Evolutionary conservation across 2,329 filamentous ascomycete species (phyloP).

Genomic region (Aspergillus pseudonomiae): DNA sequence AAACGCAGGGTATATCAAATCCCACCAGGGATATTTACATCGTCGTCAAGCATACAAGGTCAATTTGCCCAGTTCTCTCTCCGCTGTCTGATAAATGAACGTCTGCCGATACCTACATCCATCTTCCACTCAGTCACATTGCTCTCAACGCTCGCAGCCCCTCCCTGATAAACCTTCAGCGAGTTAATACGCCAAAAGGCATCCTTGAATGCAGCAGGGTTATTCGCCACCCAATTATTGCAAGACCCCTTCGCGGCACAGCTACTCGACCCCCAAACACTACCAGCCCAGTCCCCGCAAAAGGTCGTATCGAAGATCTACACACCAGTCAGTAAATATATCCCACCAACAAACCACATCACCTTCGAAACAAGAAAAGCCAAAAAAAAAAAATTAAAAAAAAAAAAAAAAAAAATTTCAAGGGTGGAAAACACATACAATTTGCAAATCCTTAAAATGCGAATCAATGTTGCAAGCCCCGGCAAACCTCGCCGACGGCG

Average conservation of each 20-base stretch:
- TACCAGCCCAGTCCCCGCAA: slow-evolving; percentile 85
- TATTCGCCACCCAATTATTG: slow-evolving; percentile 69
- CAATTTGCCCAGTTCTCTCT: background rate
- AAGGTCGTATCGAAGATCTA: slow-evolving; percentile 72
- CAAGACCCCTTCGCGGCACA: slow-evolving; percentile 70
- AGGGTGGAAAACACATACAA: slow-evolving; percentile 48
- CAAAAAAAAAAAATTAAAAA: too few relatives aligned
- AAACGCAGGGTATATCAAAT: background rate
- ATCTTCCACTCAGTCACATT: background rate
- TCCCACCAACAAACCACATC: background rate
- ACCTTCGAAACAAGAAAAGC: too few relatives aligned
- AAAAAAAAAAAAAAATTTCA: background rate
- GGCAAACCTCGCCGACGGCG: slow-evolving; percentile 68
- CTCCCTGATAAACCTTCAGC: slow-evolving; percentile 63
- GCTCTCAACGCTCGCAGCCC: slow-evolving; percentile 9
- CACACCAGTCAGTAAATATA: background rate
- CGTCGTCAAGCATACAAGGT: background rate
- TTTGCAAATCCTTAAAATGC: slow-evolving; percentile 72
- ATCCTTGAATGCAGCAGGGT: slow-evolving; percentile 70
- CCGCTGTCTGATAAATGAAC: slow-evolving; percentile 6
- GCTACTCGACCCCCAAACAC: slow-evolving; percentile 63
- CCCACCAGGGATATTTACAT: background rate
- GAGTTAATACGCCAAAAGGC: slow-evolving; percentile 79
- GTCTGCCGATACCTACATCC: background rate
- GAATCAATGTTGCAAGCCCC: slow-evolving; percentile 71